Conservation (phyloP, 495 filamentous ascomycete genomes). For the Aspergillus nanangensis region DNA sequence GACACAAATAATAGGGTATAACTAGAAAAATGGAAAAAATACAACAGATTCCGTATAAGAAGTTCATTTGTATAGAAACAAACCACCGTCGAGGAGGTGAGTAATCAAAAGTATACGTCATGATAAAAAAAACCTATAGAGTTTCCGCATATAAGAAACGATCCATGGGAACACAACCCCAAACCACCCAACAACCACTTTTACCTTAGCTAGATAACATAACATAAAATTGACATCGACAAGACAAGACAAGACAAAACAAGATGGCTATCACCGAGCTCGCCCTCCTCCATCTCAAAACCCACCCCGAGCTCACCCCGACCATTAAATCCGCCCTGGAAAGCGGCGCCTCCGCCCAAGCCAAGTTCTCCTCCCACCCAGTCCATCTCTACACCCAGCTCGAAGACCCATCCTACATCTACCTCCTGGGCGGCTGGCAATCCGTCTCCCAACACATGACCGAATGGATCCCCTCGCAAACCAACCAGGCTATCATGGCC, state of each 20-base stretch:
- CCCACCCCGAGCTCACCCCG: slow-evolving; percentile 5
- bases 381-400: slow-evolving; percentile 35
- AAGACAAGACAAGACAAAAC: background rate
- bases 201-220: background rate
- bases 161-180: too few relatives aligned
- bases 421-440: slow-evolving; percentile 49
- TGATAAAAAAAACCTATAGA: too few relatives aligned
- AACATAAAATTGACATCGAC: too few relatives aligned
- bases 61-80: too few relatives aligned
- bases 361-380: slow-evolving; percentile 28
- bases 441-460: slow-evolving; percentile 39
- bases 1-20: too few relatives aligned
- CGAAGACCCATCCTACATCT: slow-evolving; percentile 41
- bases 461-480: slow-evolving; percentile 39
- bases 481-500: slow-evolving; percentile 38
- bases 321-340: slow-evolving; percentile 17
- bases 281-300: slow-evolving; percentile 38
- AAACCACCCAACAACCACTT: background rate
- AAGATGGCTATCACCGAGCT: slow-evolving; percentile 51
- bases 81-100: too few relatives aligned
- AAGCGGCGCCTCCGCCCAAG: slow-evolving; percentile 30
- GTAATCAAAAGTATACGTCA: too few relatives aligned
- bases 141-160: too few relatives aligned
- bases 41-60: too few relatives aligned
- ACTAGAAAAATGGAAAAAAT: too few relatives aligned